Conservation (phyloP, 768 basidiomycete genomes). For the Leccinellum rugosiceps region DNA sequence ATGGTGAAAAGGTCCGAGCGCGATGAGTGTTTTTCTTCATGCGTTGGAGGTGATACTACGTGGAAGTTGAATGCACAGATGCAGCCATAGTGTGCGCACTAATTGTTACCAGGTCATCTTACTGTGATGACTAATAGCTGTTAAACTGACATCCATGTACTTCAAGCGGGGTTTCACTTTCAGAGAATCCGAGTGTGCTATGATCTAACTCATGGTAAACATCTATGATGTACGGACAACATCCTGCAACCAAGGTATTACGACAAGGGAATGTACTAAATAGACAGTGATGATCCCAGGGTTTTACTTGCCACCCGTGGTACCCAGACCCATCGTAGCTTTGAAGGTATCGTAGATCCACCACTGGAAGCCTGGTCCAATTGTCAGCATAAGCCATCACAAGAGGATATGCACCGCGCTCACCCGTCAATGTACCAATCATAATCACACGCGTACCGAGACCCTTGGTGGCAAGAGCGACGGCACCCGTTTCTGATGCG, state of each 20-base stretch:
- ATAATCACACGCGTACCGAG: slow-evolving; percentile 83
- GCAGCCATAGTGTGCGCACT: too few relatives aligned
- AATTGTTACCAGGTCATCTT: too few relatives aligned
- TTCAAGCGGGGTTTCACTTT: neutral
- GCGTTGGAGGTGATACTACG: too few relatives aligned
- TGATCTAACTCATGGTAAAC: slow-evolving; percentile 1
- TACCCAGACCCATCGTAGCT: slow-evolving; percentile 77
- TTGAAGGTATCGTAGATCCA: slow-evolving; percentile 93
- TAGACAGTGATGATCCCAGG: neutral
- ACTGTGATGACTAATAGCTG: too few relatives aligned
- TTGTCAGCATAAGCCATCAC: neutral
- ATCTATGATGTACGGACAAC: slow-evolving; percentile 4
- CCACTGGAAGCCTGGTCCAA: slow-evolving; percentile 74
- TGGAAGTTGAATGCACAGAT: too few relatives aligned
- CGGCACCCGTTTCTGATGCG: slow-evolving; percentile 63
- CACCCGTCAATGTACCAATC: slow-evolving; percentile 60
- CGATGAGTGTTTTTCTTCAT: too few relatives aligned
- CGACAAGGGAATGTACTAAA: neutral
- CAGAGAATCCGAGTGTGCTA: neutral
- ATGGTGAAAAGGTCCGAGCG: too few relatives aligned
- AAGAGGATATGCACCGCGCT: neutral
- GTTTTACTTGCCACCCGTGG: slow-evolving; percentile 80
- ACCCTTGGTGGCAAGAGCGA: slow-evolving; percentile 73
- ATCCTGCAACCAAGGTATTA: slow-evolving; percentile 1
- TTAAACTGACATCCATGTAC: too few relatives aligned